Evolutionary conservation across 441 rosid genomes (phyloP).

Genomic region (Populus hybrid): DNA sequence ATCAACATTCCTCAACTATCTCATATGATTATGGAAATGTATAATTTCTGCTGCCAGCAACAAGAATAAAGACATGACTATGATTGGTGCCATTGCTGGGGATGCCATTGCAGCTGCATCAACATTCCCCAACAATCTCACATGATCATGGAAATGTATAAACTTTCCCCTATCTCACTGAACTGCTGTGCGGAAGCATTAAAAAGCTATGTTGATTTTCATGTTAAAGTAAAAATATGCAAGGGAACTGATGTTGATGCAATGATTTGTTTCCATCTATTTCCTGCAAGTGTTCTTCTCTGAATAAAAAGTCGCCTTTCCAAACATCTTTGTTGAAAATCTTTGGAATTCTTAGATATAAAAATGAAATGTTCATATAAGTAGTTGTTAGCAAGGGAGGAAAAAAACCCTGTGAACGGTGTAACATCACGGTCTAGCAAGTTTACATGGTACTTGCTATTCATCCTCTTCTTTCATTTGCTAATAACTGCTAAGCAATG

Average conservation of each 20-base stretch:
- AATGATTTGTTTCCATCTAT: background rate
- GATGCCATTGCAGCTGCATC: no score
- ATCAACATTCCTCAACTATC: no score
- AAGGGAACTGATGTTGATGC: background rate
- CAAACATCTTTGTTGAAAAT: no score
- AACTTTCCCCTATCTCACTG: no score
- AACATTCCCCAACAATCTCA: no score
- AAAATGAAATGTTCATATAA: background rate
- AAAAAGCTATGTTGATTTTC: background rate
- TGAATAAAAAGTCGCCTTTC: background rate
- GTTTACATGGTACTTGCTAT: background rate
- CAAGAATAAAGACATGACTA: no score
- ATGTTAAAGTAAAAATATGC: background rate
- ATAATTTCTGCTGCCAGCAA: no score
- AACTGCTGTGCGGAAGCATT: conserved; percentile 1
- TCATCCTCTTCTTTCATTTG: background rate
- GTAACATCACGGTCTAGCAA: background rate
- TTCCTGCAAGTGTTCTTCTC: background rate
- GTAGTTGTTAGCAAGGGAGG: background rate
- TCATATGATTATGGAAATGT: no score
- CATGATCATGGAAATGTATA: no score
- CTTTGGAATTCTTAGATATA: no score
- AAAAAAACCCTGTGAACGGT: background rate
- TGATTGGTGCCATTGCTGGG: no score
- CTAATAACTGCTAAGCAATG: background rate